Evolutionary conservation across 2,329 filamentous ascomycete species (phyloP).

Genomic region (Orbilia javanica): DNA sequence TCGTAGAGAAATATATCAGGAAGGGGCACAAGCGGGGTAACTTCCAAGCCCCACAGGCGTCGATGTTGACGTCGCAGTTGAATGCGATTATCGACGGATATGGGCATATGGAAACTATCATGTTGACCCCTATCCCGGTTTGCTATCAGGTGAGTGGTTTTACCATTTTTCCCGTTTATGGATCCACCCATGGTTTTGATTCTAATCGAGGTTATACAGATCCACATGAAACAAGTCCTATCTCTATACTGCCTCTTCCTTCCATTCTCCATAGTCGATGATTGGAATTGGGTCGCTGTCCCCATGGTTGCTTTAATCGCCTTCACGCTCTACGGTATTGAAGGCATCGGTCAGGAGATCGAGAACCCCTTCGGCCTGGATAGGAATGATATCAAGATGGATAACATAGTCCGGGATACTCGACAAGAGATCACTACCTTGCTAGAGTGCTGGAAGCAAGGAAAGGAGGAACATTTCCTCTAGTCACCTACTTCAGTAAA

Average conservation of each 20-base stretch:
- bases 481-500: too few species aligned
- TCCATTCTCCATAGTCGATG: constrained; percentile 74
- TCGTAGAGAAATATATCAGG: constrained; percentile 73
- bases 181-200: not conserved
- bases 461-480: constrained; percentile 60
- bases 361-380: constrained; percentile 77
- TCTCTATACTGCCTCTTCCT: constrained; percentile 73
- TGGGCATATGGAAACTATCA: constrained; percentile 75
- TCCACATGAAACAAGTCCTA: constrained; percentile 75
- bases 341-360: constrained; percentile 72
- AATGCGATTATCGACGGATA: constrained; percentile 72
- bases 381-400: constrained; percentile 76
- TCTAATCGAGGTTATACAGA: constrained; percentile 64
- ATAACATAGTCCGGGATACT: constrained; percentile 73
- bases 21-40: constrained; percentile 68
- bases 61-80: constrained; percentile 73
- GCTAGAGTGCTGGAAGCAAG: constrained; percentile 70
- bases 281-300: constrained; percentile 74
- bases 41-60: constrained; percentile 73
- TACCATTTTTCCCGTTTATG: constrained; percentile 2
- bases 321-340: constrained; percentile 72
- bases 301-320: constrained; percentile 72
- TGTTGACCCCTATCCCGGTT: constrained; percentile 73
- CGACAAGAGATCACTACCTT: constrained; percentile 71
- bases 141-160: constrained; percentile 68